A percentile compares a stretch with the other conserved stretches of the same genome.
Evolutionary conservation across 2,329 filamentous ascomycete species (phyloP).

Genomic region (Calcarisporium arbuscula): DNA sequence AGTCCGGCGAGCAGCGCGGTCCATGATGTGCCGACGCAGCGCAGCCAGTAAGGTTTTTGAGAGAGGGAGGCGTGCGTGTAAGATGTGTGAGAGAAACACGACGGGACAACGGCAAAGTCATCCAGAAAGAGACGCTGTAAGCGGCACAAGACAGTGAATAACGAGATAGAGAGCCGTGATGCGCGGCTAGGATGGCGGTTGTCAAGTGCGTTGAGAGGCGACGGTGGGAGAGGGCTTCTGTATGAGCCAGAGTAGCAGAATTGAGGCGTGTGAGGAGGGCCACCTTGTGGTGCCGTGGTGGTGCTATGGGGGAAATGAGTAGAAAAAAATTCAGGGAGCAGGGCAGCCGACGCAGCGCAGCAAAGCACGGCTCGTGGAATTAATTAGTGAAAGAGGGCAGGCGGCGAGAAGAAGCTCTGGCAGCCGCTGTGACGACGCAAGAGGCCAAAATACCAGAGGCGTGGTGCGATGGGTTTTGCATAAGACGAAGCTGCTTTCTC

Average conservation of each 20-base stretch:
- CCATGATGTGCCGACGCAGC: constrained; percentile 27
- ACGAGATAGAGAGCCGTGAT: too few relatives aligned
- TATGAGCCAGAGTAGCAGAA: constrained; percentile 6
- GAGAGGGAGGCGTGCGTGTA: constrained; percentile 6
- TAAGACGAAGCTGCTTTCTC: too few relatives aligned
- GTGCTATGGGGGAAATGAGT: constrained; percentile 10
- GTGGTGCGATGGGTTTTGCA: constrained; percentile 6
- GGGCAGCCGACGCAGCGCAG: background rate
- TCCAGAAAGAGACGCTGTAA: constrained; percentile 2
- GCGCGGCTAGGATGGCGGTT: too few relatives aligned
- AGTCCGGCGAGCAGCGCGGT: constrained; percentile 31
- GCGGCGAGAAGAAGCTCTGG: constrained; percentile 4
- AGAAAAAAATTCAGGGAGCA: constrained; percentile 2
- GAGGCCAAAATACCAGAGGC: constrained; percentile 15
- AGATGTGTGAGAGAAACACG: constrained; percentile 13
- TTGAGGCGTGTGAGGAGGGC: too few relatives aligned
- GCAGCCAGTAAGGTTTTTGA: constrained; percentile 12
- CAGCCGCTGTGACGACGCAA: constrained; percentile 13
- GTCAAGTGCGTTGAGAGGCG: too few relatives aligned
- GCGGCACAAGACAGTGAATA: background rate
- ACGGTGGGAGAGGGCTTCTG: background rate
- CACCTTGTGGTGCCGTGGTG: too few relatives aligned
- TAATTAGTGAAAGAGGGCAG: constrained; percentile 6
- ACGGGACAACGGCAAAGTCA: constrained; percentile 7
- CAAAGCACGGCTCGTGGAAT: constrained; percentile 3